A percentile compares a stretch with the other conserved stretches of the same genome.
These are phyloP conservation scores for Setaria italica DNA, from an alignment of 202 grass and related monocot species.

Conservation along the genomic window DNA sequence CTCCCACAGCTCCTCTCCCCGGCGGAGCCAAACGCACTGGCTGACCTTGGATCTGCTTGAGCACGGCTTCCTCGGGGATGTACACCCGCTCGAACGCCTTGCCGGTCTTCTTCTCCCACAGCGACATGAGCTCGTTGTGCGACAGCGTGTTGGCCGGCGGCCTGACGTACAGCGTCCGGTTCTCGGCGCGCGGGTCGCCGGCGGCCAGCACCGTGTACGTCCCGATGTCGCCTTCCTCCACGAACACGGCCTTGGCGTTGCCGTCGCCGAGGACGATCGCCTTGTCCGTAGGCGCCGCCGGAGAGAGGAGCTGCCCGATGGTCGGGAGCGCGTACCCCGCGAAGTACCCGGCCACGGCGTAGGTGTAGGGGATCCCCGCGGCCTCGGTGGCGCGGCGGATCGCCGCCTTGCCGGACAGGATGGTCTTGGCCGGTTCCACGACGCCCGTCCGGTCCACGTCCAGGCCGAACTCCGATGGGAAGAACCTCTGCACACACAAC, in stretches of 20 bases:
- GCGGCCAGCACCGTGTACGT: constrained; percentile 61
- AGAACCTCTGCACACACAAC: no score
- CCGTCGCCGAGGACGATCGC: constrained; percentile 63
- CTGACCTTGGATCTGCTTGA: constrained; percentile 62
- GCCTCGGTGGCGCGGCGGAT: constrained; percentile 65
- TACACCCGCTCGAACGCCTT: constrained; percentile 55
- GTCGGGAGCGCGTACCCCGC: constrained; percentile 52
- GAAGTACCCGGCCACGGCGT: constrained; percentile 42
- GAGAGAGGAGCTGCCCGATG: constrained; percentile 8
- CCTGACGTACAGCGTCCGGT: constrained; percentile 55
- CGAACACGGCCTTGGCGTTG: constrained; percentile 44
- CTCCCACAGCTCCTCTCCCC: no score
- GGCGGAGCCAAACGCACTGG: no score
- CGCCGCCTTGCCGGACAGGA: constrained; percentile 43
- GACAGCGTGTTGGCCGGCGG: constrained; percentile 56
- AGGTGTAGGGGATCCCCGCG: constrained; percentile 60
- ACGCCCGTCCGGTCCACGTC: constrained; percentile 47
- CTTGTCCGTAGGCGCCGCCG: constrained; percentile 39
- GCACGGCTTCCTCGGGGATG: constrained; percentile 53
- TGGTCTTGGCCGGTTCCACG: constrained; percentile 55
- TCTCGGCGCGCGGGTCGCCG: constrained; percentile 56
- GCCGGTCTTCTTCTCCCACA: constrained; percentile 72
- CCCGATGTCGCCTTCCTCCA: constrained; percentile 60
- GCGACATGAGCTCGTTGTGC: constrained; percentile 59
- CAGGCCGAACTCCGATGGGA: constrained; percentile 66